Conservation (phyloP, 768 basidiomycete species). For the Sarcomyxa edulis region DNA sequence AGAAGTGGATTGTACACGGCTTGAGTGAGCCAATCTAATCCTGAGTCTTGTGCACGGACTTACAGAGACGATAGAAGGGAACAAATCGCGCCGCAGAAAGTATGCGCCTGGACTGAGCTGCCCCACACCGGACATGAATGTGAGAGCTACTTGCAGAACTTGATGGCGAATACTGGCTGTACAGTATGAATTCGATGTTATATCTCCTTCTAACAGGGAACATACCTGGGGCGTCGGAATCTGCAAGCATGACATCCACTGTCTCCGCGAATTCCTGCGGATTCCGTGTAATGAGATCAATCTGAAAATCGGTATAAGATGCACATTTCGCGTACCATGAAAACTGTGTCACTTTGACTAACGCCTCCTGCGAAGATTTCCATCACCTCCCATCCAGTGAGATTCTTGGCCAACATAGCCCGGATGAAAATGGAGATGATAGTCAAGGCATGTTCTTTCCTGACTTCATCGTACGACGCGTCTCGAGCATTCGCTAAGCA, state of each 20-base stretch:
- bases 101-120: slow-evolving; percentile 71
- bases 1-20: background rate
- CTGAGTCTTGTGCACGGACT: slow-evolving; percentile 13
- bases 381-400: slow-evolving; percentile 72
- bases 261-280: slow-evolving; percentile 44
- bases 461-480: slow-evolving; percentile 27
- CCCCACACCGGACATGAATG: slow-evolving; percentile 52
- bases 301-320: background rate
- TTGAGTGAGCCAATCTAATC: background rate
- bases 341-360: slow-evolving; percentile 49
- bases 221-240: slow-evolving; percentile 41
- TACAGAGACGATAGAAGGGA: slow-evolving; percentile 46
- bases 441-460: slow-evolving; percentile 42
- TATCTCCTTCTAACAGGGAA: no score
- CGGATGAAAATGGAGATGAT: slow-evolving; percentile 44
- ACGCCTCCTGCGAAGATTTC: slow-evolving; percentile 61
- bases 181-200: no score
- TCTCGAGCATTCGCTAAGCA: slow-evolving; percentile 37
- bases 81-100: slow-evolving; percentile 58
- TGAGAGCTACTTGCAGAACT: slow-evolving; percentile 50
- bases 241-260: slow-evolving; percentile 40
- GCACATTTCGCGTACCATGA: slow-evolving; percentile 49
- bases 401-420: slow-evolving; percentile 48
- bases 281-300: background rate
- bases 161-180: slow-evolving; percentile 46